Conservation (phyloP, 495 filamentous ascomycete species). For the Penicillium lagena region DNA sequence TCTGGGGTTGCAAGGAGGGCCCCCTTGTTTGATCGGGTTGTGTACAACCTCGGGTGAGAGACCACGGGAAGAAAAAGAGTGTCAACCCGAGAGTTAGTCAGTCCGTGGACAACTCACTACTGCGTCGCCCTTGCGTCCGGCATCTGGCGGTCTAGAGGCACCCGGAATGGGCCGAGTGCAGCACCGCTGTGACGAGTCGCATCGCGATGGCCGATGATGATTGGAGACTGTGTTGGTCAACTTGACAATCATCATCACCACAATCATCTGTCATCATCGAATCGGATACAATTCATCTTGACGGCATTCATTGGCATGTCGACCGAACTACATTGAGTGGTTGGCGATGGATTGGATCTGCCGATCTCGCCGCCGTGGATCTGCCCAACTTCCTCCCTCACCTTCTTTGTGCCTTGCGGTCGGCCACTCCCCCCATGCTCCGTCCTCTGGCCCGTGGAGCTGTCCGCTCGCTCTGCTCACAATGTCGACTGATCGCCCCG, state of each 20-base stretch:
- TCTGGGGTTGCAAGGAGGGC: constrained; percentile 11
- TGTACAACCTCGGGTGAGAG: too few relatives aligned
- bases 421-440: constrained; percentile 21
- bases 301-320: too few relatives aligned
- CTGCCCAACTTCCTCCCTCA: too few relatives aligned
- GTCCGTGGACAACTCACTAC: too few relatives aligned
- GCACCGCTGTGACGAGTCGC: constrained; percentile 1
- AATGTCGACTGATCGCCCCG: constrained; percentile 2
- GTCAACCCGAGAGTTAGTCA: too few relatives aligned
- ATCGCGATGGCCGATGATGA: too few relatives aligned
- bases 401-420: too few relatives aligned
- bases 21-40: neutral
- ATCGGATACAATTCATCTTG: too few relatives aligned
- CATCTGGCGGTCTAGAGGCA: constrained; percentile 20
- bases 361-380: constrained; percentile 4
- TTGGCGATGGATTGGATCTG: neutral
- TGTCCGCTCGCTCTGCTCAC: constrained; percentile 10
- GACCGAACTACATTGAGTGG: too few relatives aligned
- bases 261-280: too few relatives aligned
- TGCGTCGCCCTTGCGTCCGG: constrained; percentile 7
- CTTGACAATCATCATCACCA: too few relatives aligned
- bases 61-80: neutral
- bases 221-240: too few relatives aligned
- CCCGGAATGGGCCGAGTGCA: neutral
- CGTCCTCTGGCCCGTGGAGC: constrained; percentile 28